Conservation (phyloP, 169 alveolate species). For the Plasmodium cynomolgi region DNA sequence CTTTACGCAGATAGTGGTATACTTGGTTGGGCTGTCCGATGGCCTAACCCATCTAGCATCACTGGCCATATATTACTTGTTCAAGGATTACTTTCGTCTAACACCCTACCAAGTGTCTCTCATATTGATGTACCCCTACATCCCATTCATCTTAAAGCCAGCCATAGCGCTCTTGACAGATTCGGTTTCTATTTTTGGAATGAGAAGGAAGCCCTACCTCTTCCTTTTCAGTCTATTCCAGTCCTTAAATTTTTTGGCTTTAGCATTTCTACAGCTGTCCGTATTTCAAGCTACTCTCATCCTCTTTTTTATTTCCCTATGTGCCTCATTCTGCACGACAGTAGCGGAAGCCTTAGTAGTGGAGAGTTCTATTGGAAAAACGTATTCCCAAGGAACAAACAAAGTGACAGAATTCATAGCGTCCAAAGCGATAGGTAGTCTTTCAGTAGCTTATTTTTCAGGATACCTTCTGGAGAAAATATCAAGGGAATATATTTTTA, state of each 20-base stretch:
- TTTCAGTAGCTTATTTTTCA: constrained; percentile 94
- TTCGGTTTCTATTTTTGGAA: constrained; percentile 82
- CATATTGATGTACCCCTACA: constrained; percentile 87
- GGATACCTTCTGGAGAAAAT: constrained; percentile 92
- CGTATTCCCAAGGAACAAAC: constrained; percentile 81
- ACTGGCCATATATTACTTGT: constrained; percentile 89
- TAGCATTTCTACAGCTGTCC: constrained; percentile 80
- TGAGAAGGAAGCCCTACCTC: constrained; percentile 89
- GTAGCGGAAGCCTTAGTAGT: constrained; percentile 92
- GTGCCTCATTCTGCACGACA: constrained; percentile 86
- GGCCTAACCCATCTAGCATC: constrained; percentile 92
- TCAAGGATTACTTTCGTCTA: constrained; percentile 88
- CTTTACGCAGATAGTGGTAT: constrained; percentile 77
- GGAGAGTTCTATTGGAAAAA: constrained; percentile 66
- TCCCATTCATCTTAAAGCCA: constrained; percentile 90
- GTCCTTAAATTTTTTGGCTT: constrained; percentile 83
- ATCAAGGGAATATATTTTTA: constrained; percentile 87
- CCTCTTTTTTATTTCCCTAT: constrained; percentile 16
- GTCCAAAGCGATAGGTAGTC: constrained; percentile 91
- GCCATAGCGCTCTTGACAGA: constrained; percentile 86
- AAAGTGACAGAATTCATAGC: constrained; percentile 92
- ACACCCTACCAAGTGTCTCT: constrained; percentile 84
- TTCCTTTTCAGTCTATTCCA: constrained; percentile 85
- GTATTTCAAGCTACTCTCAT: constrained; percentile 66
- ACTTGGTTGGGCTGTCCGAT: constrained; percentile 92